Evolutionary conservation across 306 rosid species (phyloP).

Genomic region (Castanea mollissima): DNA sequence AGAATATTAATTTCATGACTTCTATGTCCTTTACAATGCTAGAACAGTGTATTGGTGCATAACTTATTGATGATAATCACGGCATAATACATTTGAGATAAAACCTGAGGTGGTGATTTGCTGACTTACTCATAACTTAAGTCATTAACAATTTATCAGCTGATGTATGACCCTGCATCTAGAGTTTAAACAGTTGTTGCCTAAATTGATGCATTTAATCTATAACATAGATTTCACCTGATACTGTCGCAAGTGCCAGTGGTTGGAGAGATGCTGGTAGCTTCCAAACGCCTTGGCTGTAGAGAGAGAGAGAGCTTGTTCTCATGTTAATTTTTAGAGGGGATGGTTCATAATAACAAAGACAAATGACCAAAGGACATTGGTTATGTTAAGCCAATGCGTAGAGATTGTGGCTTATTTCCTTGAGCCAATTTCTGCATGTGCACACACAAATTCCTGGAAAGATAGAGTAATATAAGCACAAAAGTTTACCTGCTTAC

Average conservation of each 20-base stretch:
- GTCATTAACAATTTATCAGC: background rate
- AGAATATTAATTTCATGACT: background rate
- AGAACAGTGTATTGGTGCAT: slow-evolving; percentile 6
- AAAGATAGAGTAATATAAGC: background rate
- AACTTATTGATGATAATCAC: background rate
- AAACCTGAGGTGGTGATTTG: background rate
- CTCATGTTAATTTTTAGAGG: background rate
- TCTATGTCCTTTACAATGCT: background rate
- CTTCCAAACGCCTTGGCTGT: too few species aligned
- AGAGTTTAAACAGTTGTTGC: background rate
- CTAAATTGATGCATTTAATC: background rate
- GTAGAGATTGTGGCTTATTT: background rate
- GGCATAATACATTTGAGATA: background rate
- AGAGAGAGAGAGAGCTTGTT: background rate
- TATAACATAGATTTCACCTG: background rate
- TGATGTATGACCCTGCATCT: background rate
- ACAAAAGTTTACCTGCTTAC: background rate
- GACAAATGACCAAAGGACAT: background rate
- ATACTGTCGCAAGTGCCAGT: background rate
- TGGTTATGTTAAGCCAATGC: background rate
- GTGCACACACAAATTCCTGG: too few species aligned
- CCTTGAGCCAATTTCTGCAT: too few species aligned
- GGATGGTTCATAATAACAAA: background rate
- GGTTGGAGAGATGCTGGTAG: background rate
- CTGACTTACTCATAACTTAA: background rate